phyloP scores from a whole-genome alignment of 768 basidiomycete species.

The Naematelia aurantialba region DNA sequence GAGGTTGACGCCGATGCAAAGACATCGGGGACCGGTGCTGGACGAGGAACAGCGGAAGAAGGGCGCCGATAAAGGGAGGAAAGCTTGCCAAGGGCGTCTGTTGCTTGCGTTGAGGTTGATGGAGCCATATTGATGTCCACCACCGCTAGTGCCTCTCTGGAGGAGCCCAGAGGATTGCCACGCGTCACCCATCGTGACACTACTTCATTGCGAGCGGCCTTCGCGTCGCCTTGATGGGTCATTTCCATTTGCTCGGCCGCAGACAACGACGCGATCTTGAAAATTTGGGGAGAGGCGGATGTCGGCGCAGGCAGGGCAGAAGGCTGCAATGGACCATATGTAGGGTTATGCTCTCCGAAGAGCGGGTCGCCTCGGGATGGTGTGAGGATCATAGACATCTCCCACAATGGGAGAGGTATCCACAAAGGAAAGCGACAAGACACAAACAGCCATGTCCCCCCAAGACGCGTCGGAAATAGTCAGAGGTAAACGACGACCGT shows the following conservation, averaged over 20 bases:
- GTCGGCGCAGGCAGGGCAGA: slow-evolving; percentile 20
- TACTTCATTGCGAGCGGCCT: neutral
- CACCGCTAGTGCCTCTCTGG: neutral
- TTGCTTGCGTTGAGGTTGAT: neutral
- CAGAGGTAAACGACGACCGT: no score
- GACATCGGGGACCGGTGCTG: slow-evolving; percentile 30
- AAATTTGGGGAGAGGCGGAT: slow-evolving; percentile 11
- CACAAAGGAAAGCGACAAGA: no score
- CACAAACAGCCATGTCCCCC: no score
- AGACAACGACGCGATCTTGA: neutral
- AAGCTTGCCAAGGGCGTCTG: neutral
- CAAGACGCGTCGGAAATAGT: no score
- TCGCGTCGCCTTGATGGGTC: neutral
- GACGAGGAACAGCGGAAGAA: slow-evolving; percentile 21
- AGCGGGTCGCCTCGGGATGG: slow-evolving; percentile 15
- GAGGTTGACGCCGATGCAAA: slow-evolving; percentile 18
- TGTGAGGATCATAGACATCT: slow-evolving; percentile 7
- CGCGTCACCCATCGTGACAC: neutral
- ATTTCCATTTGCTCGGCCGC: neutral
- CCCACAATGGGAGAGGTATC: neutral
- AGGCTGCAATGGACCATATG: slow-evolving; percentile 12
- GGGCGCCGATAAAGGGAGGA: neutral
- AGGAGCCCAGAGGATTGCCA: neutral
- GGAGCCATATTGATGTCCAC: neutral
- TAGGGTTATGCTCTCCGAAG: slow-evolving; percentile 6